Conservation (phyloP, 2,329 filamentous ascomycete genomes). For the Cytospora paraplurivora region DNA sequence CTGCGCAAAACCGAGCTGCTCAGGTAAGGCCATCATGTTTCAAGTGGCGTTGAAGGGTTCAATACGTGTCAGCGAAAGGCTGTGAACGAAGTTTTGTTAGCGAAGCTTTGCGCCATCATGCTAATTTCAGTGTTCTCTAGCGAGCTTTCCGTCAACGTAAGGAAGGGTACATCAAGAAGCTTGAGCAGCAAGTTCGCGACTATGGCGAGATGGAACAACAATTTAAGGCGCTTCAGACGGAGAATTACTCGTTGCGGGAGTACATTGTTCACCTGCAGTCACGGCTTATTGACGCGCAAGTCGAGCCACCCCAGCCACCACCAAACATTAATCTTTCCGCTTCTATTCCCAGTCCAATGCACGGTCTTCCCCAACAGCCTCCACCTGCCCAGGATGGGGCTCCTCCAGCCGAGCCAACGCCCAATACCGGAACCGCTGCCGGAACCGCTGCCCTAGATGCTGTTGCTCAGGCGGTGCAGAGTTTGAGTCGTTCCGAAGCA, state of each 20-base stretch:
- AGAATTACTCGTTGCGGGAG: slow-evolving; percentile 89
- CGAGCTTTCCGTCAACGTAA: slow-evolving; percentile 96
- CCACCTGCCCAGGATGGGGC: slow-evolving; percentile 20
- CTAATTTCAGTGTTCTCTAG: slow-evolving; percentile 48
- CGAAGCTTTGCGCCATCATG: not conserved
- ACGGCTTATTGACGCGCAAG: slow-evolving; percentile 78
- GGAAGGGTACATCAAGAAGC: slow-evolving; percentile 96
- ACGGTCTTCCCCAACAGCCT: slow-evolving; percentile 21
- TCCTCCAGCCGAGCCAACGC: slow-evolving; percentile 26
- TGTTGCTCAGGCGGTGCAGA: slow-evolving; percentile 51
- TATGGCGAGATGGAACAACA: slow-evolving; percentile 73
- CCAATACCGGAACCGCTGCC: slow-evolving; percentile 33
- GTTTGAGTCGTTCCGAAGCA: slow-evolving; percentile 22
- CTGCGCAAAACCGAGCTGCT: slow-evolving; percentile 93
- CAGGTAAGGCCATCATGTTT: slow-evolving; percentile 67
- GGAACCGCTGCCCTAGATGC: slow-evolving; percentile 48
- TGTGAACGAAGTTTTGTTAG: too few relatives aligned
- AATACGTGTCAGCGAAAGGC: too few relatives aligned
- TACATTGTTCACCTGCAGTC: slow-evolving; percentile 92
- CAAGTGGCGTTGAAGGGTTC: slow-evolving; percentile 17
- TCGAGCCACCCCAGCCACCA: slow-evolving; percentile 82
- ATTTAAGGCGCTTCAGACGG: slow-evolving; percentile 78
- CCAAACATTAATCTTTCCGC: slow-evolving; percentile 70
- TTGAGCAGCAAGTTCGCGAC: slow-evolving; percentile 90
- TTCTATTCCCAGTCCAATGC: slow-evolving; percentile 14